Percentiles rank a stretch among this genome's conserved stretches.
phyloP scores from a whole-genome alignment of 345 rosid genomes.

The Gossypium arboreum region DNA sequence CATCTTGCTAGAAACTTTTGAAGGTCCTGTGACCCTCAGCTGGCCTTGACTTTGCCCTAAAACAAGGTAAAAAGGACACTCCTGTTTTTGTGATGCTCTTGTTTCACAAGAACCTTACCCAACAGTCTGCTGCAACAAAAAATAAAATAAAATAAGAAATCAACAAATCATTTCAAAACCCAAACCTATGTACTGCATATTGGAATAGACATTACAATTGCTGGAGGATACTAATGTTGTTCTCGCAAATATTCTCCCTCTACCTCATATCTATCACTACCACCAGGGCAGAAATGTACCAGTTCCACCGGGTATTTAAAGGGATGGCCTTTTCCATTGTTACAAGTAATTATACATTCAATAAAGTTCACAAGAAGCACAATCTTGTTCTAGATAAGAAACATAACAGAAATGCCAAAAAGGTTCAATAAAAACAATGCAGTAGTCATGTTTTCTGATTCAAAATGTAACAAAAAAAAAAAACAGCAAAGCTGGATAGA shows the following conservation, averaged over 20 bases:
- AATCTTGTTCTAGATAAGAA: background rate
- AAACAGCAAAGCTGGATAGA: background rate
- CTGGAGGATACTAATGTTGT: background rate
- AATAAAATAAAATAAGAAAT: background rate
- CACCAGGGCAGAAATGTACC: background rate
- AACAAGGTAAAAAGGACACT: background rate
- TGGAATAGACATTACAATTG: background rate
- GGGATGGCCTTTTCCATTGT: background rate
- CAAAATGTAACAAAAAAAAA: background rate
- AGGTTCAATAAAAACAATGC: background rate
- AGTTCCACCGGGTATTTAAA: background rate
- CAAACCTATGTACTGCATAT: background rate
- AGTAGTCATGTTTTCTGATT: background rate
- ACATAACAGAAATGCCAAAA: background rate
- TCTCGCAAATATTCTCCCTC: background rate
- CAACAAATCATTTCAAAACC: background rate
- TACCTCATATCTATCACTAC: background rate
- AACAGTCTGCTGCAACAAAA: background rate
- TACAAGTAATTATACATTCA: background rate
- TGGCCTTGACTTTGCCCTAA: background rate
- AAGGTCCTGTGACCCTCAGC: background rate
- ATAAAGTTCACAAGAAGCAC: background rate
- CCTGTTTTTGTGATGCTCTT: background rate
- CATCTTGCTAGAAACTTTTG: background rate
- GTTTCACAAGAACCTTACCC: background rate